phyloP scores from a whole-genome alignment of 2,329 filamentous ascomycete species.

The Fusarium sp. region DNA sequence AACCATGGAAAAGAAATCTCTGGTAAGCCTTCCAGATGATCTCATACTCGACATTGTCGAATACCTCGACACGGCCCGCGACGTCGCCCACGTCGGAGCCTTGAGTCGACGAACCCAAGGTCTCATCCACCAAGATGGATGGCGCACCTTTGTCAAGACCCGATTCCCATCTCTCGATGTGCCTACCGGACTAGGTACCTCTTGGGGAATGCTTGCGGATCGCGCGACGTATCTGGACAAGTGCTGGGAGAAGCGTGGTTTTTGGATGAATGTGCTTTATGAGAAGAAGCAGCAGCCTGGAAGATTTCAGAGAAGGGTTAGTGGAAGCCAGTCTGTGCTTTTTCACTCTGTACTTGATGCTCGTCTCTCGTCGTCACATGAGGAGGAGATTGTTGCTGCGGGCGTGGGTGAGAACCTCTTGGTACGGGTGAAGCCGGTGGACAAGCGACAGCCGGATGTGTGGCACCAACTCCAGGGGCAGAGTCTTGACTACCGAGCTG shows the following conservation, averaged over 20 bases:
- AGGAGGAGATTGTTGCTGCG: slow-evolving; percentile 62
- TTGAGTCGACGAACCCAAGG: slow-evolving; percentile 55
- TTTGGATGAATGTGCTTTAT: slow-evolving; percentile 51
- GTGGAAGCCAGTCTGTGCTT: slow-evolving; percentile 50
- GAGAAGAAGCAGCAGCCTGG: slow-evolving; percentile 33
- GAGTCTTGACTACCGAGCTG: slow-evolving; percentile 54
- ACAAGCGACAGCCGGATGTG: slow-evolving; percentile 31
- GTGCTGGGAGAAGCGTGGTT: slow-evolving; percentile 64
- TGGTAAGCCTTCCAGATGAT: slow-evolving; percentile 62
- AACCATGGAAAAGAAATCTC: slow-evolving; percentile 46
- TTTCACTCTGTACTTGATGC: slow-evolving; percentile 65
- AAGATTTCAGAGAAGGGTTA: slow-evolving; percentile 28
- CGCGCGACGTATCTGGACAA: slow-evolving; percentile 63
- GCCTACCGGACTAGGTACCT: slow-evolving; percentile 39
- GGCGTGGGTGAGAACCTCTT: slow-evolving; percentile 66
- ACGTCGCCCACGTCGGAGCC: slow-evolving; percentile 57
- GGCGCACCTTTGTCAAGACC: slow-evolving; percentile 62
- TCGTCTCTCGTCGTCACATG: slow-evolving; percentile 49
- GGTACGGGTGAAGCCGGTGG: slow-evolving; percentile 53
- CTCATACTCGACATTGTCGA: slow-evolving; percentile 62
- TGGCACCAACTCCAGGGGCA: slow-evolving; percentile 58
- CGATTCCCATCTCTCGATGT: slow-evolving; percentile 58
- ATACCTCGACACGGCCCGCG: slow-evolving; percentile 61
- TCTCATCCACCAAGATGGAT: slow-evolving; percentile 58
- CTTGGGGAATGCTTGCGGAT: slow-evolving; percentile 57